A percentile compares a stretch with the other conserved stretches of the same genome.
phyloP scores from a whole-genome alignment of 2,329 filamentous ascomycete species.

The Nothophaeocryptopus gaeumannii region DNA sequence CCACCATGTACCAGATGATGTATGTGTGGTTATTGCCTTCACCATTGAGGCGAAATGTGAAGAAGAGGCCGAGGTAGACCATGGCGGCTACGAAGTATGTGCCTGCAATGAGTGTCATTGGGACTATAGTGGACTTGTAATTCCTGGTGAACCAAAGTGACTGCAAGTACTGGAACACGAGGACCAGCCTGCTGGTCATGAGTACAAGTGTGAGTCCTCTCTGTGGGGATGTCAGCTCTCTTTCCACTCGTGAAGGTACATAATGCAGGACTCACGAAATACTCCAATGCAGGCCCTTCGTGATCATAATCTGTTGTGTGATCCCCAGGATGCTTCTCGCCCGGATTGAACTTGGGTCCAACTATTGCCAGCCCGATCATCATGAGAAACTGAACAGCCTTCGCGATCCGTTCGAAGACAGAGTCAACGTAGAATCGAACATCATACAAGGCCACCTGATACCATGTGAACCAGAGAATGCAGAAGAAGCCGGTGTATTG shows the following conservation, averaged over 20 bases:
- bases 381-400: conserved; percentile 60
- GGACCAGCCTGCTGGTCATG: conserved; percentile 37
- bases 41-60: conserved; percentile 24
- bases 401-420: conserved; percentile 59
- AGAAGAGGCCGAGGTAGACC: conserved; percentile 35
- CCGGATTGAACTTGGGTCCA: conserved; percentile 43
- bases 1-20: conserved; percentile 54
- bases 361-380: conserved; percentile 65
- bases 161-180: conserved; percentile 40
- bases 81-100: conserved; percentile 36
- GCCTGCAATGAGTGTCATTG: conserved; percentile 35
- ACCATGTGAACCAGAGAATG: conserved; percentile 67
- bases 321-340: conserved; percentile 28
- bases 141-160: conserved; percentile 36
- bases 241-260: background rate
- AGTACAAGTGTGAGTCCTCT: conserved; percentile 38
- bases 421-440: conserved; percentile 64
- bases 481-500: conserved; percentile 55
- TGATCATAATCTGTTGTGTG: conserved; percentile 27
- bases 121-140: conserved; percentile 32
- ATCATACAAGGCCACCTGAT: conserved; percentile 62
- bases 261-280: conserved; percentile 33
- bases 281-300: conserved; percentile 33
- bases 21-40: conserved; percentile 37
- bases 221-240: background rate